Evolutionary conservation across 768 basidiomycete species (phyloP).

Genomic region (Leucocoprinus leucothites): DNA sequence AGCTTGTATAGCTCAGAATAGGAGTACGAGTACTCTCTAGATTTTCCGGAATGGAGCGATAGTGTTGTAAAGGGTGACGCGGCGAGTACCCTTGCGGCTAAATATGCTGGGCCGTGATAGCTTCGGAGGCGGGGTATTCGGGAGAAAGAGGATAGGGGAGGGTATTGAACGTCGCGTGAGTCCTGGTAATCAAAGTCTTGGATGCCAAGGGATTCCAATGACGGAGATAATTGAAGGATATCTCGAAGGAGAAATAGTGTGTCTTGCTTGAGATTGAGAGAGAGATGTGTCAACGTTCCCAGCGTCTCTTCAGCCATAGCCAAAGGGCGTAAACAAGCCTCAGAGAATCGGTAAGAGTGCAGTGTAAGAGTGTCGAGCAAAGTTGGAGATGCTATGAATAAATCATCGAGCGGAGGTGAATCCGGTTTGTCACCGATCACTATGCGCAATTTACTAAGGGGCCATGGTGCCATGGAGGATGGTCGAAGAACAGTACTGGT

Average conservation of each 20-base stretch:
- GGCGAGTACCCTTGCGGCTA: constrained; percentile 2
- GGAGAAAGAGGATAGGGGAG: constrained; percentile 4
- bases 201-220: background rate
- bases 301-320: background rate
- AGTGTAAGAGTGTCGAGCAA: constrained; percentile 4
- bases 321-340: constrained; percentile 8
- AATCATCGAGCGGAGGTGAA: background rate
- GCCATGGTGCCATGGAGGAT: background rate
- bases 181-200: constrained; percentile 8
- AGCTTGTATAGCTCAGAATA: constrained; percentile 1
- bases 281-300: constrained; percentile 1
- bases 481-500: constrained; percentile 5
- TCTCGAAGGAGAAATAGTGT: constrained; percentile 6
- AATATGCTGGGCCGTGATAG: constrained; percentile 7
- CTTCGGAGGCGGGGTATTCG: background rate
- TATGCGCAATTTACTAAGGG: constrained; percentile 6
- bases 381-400: constrained; percentile 1
- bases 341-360: constrained; percentile 7
- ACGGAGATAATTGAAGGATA: constrained; percentile 7
- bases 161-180: constrained; percentile 8
- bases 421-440: background rate
- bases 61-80: background rate
- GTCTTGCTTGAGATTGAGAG: constrained; percentile 2
- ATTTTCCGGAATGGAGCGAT: constrained; percentile 9
- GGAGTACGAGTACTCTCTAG: constrained; percentile 1